Conservation (phyloP, 768 basidiomycete genomes). For the Leccinum variicolor region DNA sequence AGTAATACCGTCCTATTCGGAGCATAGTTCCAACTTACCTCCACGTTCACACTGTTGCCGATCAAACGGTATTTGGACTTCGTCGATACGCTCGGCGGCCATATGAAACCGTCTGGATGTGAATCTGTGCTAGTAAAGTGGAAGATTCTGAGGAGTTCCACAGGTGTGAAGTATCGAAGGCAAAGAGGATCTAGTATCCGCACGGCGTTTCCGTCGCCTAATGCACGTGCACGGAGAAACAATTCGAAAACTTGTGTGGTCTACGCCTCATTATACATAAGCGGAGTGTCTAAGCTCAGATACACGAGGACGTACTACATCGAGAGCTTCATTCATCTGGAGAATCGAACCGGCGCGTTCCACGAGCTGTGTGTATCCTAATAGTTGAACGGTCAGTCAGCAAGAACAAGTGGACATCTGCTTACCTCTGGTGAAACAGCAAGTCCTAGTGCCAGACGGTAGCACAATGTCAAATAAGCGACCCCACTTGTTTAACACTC, state of each 20-base stretch:
- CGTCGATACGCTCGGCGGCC: slow-evolving; percentile 57
- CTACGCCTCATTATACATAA: slow-evolving; percentile 33
- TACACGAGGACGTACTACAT: slow-evolving; percentile 51
- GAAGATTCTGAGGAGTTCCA: slow-evolving; percentile 68
- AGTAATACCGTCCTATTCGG: not conserved
- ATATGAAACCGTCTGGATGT: slow-evolving; percentile 40
- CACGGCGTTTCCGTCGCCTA: slow-evolving; percentile 42
- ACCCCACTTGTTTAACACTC: slow-evolving; percentile 70
- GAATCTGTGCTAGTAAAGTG: slow-evolving; percentile 39
- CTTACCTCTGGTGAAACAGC: slow-evolving; percentile 79
- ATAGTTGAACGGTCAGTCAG: not conserved
- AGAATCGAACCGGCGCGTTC: slow-evolving; percentile 77
- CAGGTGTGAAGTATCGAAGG: slow-evolving; percentile 73
- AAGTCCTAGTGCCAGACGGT: slow-evolving; percentile 58
- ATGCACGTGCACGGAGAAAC: slow-evolving; percentile 47
- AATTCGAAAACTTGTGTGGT: slow-evolving; percentile 55
- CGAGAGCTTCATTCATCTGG: slow-evolving; percentile 63
- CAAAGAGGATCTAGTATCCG: slow-evolving; percentile 54
- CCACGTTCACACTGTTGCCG: slow-evolving; percentile 82
- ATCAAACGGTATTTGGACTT: slow-evolving; percentile 76
- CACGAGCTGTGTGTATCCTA: slow-evolving; percentile 74
- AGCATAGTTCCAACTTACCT: slow-evolving; percentile 34
- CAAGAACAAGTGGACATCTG: not conserved
- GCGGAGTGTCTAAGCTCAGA: not conserved
- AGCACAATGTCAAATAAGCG: slow-evolving; percentile 76